Base-by-base conservation (phyloP, 768 basidiomycete species). In the Phlebiopsis gigantea region DNA sequence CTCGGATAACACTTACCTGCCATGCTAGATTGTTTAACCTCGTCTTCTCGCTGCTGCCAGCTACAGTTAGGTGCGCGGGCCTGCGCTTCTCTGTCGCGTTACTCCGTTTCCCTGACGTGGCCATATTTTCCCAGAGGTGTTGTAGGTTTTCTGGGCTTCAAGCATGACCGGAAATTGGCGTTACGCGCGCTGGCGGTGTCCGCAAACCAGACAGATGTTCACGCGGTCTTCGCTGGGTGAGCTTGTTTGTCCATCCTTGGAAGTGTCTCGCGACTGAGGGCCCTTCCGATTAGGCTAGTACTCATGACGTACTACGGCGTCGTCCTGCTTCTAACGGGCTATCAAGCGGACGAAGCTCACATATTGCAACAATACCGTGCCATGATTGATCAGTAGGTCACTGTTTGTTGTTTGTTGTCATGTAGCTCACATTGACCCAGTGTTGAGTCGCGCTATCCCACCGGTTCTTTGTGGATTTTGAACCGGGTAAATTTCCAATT, bases 261-360 rank as follows among this genome's bases (percentile, higher is more conserved):
- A 29, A n/a, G 14, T 10, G 1, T 26, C 45, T 41, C 34, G 17
- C 30, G 9, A 9, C 19, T 31, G 5, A 22, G 15, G 43, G 47
- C 21, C 30, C 7, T 34, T 5, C 21, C 19, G 24, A 43, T 12
- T 55, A 87, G 87, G 14, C 72, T 92, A n/a, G 80, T 87, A 0
- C 69, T 93, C 7, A 91, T 93, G 87, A 87, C 87, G 2, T 91
- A 90, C 65, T 75, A 88, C 53, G 86, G 89, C 25, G 77, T 84
- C 50, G 80, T 90, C 4, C 75, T 91, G 1, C 77, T 88, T 0
- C 66, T 88, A 28, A 75, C 85, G 5, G 90, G 90, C 1, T 93
- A 83, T 62, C 89, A 88, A 65, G 88, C 88, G 0, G 82, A 93
- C 58, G 86, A 86, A 65, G 72, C 73, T 41, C 78, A 79, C 43